Evolutionary conservation across 2,329 filamentous ascomycete species (phyloP).

Genomic region (Botrytis fabae): DNA sequence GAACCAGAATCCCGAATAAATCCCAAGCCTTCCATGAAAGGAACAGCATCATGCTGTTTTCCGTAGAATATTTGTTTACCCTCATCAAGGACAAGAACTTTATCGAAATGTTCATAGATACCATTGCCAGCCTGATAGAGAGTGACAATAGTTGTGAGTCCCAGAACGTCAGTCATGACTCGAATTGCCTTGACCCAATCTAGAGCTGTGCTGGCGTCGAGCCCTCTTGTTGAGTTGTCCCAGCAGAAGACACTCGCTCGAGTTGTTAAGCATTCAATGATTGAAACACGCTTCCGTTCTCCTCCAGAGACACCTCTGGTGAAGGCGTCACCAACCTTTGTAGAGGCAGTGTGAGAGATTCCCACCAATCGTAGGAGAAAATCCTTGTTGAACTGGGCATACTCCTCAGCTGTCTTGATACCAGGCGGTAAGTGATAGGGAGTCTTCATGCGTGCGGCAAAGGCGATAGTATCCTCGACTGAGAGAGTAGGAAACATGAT

Average conservation of each 20-base stretch:
- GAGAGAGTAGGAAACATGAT: neutral
- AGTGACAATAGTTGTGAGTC: constrained; percentile 61
- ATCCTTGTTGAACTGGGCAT: neutral
- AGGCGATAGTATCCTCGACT: neutral
- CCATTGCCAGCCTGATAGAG: constrained; percentile 70
- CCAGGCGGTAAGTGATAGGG: neutral
- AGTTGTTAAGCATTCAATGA: constrained; percentile 67
- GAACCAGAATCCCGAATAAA: constrained; percentile 62
- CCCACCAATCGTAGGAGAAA: neutral
- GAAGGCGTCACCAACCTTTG: neutral
- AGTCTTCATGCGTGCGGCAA: neutral
- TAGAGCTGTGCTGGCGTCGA: constrained; percentile 72
- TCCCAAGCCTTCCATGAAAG: constrained; percentile 65
- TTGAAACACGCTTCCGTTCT: constrained; percentile 75
- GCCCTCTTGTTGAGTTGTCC: constrained; percentile 72
- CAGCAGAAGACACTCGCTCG: constrained; percentile 65
- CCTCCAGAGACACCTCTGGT: constrained; percentile 43
- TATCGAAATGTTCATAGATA: constrained; percentile 70
- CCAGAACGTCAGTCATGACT: constrained; percentile 62
- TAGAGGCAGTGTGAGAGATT: neutral
- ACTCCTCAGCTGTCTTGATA: neutral
- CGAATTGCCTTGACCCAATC: constrained; percentile 52
- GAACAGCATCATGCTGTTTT: constrained; percentile 55
- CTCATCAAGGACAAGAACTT: constrained; percentile 66
- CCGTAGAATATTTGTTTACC: constrained; percentile 68